Evolutionary conservation across 78 protist genomes (phyloP), one percentile per base, ranked within the genome.

Genomic region (Polysphondylium violaceum): DNA sequence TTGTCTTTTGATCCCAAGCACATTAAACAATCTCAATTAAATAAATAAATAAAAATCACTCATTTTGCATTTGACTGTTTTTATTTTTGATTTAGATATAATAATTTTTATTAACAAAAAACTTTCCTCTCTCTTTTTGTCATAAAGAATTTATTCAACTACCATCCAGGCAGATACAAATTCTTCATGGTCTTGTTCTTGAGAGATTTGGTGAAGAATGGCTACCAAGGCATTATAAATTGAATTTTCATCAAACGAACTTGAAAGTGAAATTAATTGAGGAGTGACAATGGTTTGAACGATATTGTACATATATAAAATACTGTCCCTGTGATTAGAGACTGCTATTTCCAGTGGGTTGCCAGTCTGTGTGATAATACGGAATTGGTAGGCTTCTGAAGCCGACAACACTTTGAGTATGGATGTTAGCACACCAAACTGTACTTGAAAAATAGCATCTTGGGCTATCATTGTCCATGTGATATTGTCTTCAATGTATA

Each of bases 91-190:
- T n/a, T n/a, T n/a, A n/a, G n/a, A n/a, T n/a, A n/a, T n/a, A n/a
- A n/a, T n/a, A n/a, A n/a, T n/a, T n/a, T n/a, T n/a, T n/a, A n/a
- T n/a, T n/a, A n/a, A n/a, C n/a, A n/a, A n/a, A n/a, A n/a, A n/a
- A n/a, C n/a, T n/a, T n/a, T n/a, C n/a, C n/a, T n/a, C n/a, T n/a
- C n/a, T n/a, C n/a, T n/a, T n/a, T n/a, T n/a, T n/a, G n/a, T n/a
- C n/a, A n/a, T n/a, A n/a, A n/a, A n/a, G n/a, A n/a, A n/a, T 35
- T 16, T 64, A 36, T 64, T 33, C 33, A 65, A 43, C 76, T 33
- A 81, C 74, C 36, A 77, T 81, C 89, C 89, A 81, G 29, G 72
- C 77, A 21, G 43, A 65, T 21, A 77, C 33, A 68, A 81, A 53
- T 36, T 50, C 56, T 2, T 35, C 27, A 25, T 51, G 63, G 25